These are phyloP conservation scores for Pseudopyrenochaeta lycopersici DNA, from an alignment of 2,329 filamentous ascomycete species.

Conservation along the genomic window DNA sequence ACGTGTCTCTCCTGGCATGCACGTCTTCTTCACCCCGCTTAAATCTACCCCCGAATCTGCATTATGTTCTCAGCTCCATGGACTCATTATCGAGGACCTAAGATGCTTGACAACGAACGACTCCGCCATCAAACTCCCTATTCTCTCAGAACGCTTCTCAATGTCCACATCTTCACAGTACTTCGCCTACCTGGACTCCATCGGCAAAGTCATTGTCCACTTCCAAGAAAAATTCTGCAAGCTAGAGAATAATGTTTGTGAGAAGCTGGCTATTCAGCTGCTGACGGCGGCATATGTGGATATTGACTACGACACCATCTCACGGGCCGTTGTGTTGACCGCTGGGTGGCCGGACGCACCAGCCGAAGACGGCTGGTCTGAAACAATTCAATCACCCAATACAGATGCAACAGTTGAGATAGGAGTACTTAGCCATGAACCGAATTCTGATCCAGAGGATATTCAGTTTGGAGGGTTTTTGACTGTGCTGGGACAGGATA, in stretches of 20 bases:
- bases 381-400: conserved; percentile 47
- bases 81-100: conserved; percentile 63
- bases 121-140: conserved; percentile 69
- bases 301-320: conserved; percentile 77
- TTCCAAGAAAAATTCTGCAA: conserved; percentile 63
- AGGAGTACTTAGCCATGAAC: conserved; percentile 76
- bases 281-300: conserved; percentile 72
- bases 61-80: conserved; percentile 68
- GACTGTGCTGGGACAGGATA: conserved; percentile 78
- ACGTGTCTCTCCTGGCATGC: conserved; percentile 79
- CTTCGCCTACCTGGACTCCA: conserved; percentile 69
- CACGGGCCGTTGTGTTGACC: conserved; percentile 71
- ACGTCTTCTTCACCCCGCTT: conserved; percentile 77
- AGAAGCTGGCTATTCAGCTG: conserved; percentile 57
- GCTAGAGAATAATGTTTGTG: conserved; percentile 54
- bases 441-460: conserved; percentile 73
- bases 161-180: conserved; percentile 74
- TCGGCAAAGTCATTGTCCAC: conserved; percentile 65
- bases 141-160: conserved; percentile 67
- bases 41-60: conserved; percentile 38
- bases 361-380: conserved; percentile 55
- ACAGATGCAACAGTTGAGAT: conserved; percentile 74
- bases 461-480: conserved; percentile 81
- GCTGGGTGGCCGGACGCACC: conserved; percentile 64
- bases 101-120: conserved; percentile 65